phyloP scores from a whole-genome alignment of 441 rosid species.

The Sinapis alba region DNA sequence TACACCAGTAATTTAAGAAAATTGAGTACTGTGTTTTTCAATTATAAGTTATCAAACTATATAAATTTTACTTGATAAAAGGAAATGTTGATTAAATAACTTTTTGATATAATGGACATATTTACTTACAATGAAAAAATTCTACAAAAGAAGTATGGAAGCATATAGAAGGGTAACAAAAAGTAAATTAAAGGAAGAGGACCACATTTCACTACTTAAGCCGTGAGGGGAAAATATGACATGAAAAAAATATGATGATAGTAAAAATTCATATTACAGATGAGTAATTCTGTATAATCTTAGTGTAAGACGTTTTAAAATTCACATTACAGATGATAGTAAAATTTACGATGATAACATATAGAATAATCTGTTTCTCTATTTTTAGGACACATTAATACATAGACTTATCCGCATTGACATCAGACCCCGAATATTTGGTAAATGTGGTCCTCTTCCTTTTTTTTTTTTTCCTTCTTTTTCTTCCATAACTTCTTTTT shows the following conservation, averaged over 20 bases:
- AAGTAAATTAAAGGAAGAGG: background rate
- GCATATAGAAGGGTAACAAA: background rate
- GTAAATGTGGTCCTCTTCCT: conserved; percentile 31
- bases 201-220: background rate
- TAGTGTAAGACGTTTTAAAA: background rate
- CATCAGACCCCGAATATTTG: conserved; percentile 33
- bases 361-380: conserved; percentile 8
- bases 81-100: background rate
- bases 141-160: background rate
- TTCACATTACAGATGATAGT: background rate
- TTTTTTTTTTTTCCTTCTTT: conserved; percentile 6
- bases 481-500: conserved; percentile 6
- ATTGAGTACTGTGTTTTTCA: background rate
- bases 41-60: background rate
- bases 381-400: conserved; percentile 24
- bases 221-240: background rate
- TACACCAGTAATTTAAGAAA: background rate
- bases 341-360: too few species aligned
- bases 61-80: background rate
- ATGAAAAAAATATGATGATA: background rate
- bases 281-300: background rate
- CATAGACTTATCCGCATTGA: conserved; percentile 28
- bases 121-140: background rate
- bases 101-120: background rate
- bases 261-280: background rate